Conservation (phyloP, 2,329 filamentous ascomycete genomes). For the Xylaria sp. region DNA sequence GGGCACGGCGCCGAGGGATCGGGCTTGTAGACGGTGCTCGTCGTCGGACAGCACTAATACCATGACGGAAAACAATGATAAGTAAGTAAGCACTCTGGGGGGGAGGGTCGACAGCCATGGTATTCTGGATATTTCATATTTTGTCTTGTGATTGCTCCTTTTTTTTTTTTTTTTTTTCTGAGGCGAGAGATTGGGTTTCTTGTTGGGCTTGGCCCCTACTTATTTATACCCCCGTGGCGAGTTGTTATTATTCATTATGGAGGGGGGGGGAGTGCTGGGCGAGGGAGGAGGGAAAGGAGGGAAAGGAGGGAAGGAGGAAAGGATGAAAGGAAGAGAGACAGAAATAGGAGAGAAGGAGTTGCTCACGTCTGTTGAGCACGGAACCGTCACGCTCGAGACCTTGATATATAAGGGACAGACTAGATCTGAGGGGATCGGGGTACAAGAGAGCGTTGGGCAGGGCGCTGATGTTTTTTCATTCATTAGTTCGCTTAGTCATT, state of each 20-base stretch:
- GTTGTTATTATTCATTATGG: too few relatives aligned
- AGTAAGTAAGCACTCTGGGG: too few relatives aligned
- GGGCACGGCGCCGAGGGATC: conserved; percentile 37
- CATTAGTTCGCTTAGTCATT: not conserved
- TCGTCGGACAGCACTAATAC: conserved; percentile 53
- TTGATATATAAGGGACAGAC: conserved; percentile 49
- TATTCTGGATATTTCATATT: too few relatives aligned
- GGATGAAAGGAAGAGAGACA: not conserved
- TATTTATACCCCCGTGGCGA: too few relatives aligned
- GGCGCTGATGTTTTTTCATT: conserved; percentile 36
- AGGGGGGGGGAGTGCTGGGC: too few relatives aligned
- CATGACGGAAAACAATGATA: too few relatives aligned
- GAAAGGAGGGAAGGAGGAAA: not conserved
- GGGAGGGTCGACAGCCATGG: too few relatives aligned
- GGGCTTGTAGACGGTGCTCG: conserved; percentile 44
- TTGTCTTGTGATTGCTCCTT: too few relatives aligned
- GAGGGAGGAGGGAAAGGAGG: not conserved
- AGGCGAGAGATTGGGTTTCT: too few relatives aligned
- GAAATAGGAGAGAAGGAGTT: not conserved
- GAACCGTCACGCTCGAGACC: conserved; percentile 50
- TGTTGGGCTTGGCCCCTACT: too few relatives aligned
- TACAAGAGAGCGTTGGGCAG: conserved; percentile 44
- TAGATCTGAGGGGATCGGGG: conserved; percentile 35
- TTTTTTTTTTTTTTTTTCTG: too few relatives aligned
- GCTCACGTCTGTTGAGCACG: conserved; percentile 48